These are phyloP conservation scores for Hondaea fermentalgiana DNA, from an alignment of 108 stramenopile genomes.

Conservation along the genomic window DNA sequence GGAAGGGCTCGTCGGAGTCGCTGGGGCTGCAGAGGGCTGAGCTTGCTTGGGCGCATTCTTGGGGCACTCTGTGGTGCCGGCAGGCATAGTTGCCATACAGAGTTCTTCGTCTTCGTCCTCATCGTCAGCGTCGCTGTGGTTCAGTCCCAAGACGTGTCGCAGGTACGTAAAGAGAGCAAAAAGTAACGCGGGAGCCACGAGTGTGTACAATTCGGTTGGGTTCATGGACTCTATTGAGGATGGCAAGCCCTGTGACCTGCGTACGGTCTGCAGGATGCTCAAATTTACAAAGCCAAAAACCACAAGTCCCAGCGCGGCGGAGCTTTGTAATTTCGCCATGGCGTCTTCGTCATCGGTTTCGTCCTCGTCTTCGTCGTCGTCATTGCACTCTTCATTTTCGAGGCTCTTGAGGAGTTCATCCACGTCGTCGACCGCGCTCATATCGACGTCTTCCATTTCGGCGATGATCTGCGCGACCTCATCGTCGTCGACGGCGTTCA, in stretches of 20 bases:
- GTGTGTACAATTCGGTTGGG: background rate
- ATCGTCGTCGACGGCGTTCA: too few relatives aligned
- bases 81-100: too few relatives aligned
- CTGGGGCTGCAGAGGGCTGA: background rate
- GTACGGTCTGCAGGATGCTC: background rate
- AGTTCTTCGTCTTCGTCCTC: too few relatives aligned
- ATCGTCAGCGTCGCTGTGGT: background rate
- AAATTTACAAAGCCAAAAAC: background rate
- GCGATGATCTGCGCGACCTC: too few relatives aligned
- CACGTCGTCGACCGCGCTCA: too few relatives aligned
- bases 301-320: background rate
- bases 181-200: background rate
- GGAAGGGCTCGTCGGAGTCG: background rate
- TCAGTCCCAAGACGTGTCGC: background rate
- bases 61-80: background rate
- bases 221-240: background rate
- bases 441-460: too few relatives aligned
- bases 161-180: background rate
- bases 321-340: background rate
- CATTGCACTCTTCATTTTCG: too few relatives aligned
- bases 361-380: too few relatives aligned
- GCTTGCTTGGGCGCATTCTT: background rate
- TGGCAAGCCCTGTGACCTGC: background rate
- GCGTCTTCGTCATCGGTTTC: too few relatives aligned
- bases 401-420: too few relatives aligned